These are phyloP conservation scores for Trichocladium uniseriatum DNA, from an alignment of 495 filamentous ascomycete genomes.

Conservation along the genomic window DNA sequence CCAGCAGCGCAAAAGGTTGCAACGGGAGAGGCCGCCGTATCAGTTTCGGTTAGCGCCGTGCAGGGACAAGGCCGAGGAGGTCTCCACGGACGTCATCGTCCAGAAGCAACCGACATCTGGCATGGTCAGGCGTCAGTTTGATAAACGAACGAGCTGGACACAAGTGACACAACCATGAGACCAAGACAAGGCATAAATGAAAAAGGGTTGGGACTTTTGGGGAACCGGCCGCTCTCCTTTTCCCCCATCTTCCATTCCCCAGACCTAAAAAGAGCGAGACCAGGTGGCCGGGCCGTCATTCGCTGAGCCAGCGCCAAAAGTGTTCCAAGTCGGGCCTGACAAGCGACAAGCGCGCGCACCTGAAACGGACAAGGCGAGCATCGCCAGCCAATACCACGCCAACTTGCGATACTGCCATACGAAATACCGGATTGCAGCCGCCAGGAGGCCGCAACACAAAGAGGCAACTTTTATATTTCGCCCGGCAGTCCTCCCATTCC, in stretches of 20 bases:
- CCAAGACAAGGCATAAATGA: conserved; percentile 9
- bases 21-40: too few species aligned
- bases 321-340: conserved; percentile 9
- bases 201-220: neutral
- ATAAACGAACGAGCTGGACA: conserved; percentile 1
- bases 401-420: neutral
- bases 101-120: neutral
- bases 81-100: conserved; percentile 8
- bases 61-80: neutral
- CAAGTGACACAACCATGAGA: conserved; percentile 10
- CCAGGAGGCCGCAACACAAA: conserved; percentile 11
- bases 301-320: conserved; percentile 10
- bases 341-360: conserved; percentile 13
- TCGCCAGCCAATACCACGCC: conserved; percentile 9
- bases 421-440: conserved; percentile 5
- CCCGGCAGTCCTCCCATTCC: neutral
- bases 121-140: neutral
- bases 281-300: neutral
- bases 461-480: conserved; percentile 6
- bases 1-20: too few species aligned
- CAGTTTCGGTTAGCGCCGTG: too few species aligned
- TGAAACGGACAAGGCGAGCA: conserved; percentile 19
- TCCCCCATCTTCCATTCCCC: neutral
- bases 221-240: neutral
- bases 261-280: neutral